Base-by-base conservation (phyloP, 768 basidiomycete genomes). In the Leccinum variicolor region DNA sequence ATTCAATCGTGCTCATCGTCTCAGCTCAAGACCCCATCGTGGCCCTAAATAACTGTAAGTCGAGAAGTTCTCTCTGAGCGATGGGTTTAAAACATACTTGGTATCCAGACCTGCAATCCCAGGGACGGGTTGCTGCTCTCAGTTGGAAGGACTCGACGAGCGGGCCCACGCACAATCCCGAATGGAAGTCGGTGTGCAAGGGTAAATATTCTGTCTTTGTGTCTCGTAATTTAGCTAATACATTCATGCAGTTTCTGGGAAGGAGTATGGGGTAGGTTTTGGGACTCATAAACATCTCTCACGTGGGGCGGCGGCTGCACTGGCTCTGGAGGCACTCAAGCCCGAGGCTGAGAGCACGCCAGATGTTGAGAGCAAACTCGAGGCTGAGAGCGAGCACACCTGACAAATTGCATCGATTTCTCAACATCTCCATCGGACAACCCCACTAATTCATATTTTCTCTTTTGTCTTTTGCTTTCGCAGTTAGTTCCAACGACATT, bases 151-250 rank as follows among this genome's bases (percentile, higher is more conserved):
- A 86, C 48, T 74, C 72, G 0, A 66, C 63, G 6, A 69, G 68
- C 10, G 85, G 84, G 0, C 74, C 75, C 0, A 70, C 69, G 13
- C 76, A 84, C 54, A 71, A 68, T 3, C 80, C 79, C 6, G 64
- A 69, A 39, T 89, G 86, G 86, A 85, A 76, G 2, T 78, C 74
- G 3, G 61, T 78, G 6, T 88, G 86, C 69, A 86, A 84, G 77
- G 79, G 87, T 85, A 50, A 58, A 64, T 56, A 60, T 63, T 66
- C 51, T 33, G 25, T 7, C 41, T 50, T 48, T 39, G n/a, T 54
- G 62, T 50, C 60, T 13, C 55, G 19, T 28, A 19, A 11, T 53
- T 54, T 50, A 13, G 52, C 58, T 73, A 6, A 69, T 60, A 43
- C 3, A 50, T 53, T 29, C 11, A 8, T 54, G 26, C 61, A 87